A percentile compares a stretch with the other conserved stretches of the same genome.
Conservation (phyloP, 2,329 filamentous ascomycete species). For the Cladophialophora chaetospira region DNA sequence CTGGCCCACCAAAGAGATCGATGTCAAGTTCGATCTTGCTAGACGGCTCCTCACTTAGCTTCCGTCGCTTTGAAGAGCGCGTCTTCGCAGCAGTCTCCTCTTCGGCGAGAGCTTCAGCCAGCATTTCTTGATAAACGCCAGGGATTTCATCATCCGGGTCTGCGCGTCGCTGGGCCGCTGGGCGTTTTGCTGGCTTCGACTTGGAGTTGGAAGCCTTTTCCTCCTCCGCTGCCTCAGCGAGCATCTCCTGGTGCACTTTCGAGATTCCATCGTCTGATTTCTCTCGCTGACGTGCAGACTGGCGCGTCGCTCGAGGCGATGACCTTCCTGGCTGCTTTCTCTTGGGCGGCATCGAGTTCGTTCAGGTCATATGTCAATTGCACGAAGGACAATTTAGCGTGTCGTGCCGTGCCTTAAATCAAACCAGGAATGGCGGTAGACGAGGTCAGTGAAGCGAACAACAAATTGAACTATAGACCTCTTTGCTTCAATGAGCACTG, state of each 20-base stretch:
- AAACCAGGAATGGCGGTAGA: too few relatives aligned
- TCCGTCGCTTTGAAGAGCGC: slow-evolving; percentile 44
- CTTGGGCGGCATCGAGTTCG: slow-evolving; percentile 19
- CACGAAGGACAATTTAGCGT: too few relatives aligned
- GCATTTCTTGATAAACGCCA: slow-evolving; percentile 46
- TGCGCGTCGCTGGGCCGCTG: slow-evolving; percentile 25
- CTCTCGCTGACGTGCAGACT: slow-evolving; percentile 25
- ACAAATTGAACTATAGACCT: too few relatives aligned
- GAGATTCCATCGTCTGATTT: slow-evolving; percentile 37
- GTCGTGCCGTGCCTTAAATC: too few relatives aligned
- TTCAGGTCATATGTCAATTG: slow-evolving; percentile 1
- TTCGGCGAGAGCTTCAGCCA: slow-evolving; percentile 34
- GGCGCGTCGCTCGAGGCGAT: slow-evolving; percentile 20
- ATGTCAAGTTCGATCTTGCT: slow-evolving; percentile 27
- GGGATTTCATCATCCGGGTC: slow-evolving; percentile 37
- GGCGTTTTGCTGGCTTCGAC: slow-evolving; percentile 32
- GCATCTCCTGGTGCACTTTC: slow-evolving; percentile 46
- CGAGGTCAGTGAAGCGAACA: too few relatives aligned
- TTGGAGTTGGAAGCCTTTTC: slow-evolving; percentile 40
- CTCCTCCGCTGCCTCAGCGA: slow-evolving; percentile 35
- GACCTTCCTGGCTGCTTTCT: slow-evolving; percentile 2
- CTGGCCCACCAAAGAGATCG: slow-evolving; percentile 21
- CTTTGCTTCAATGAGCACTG: too few relatives aligned
- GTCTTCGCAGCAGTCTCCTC: slow-evolving; percentile 41
- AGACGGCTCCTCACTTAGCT: slow-evolving; percentile 37